Conservation (phyloP, 495 filamentous ascomycete genomes). For the Poronia punctata region DNA sequence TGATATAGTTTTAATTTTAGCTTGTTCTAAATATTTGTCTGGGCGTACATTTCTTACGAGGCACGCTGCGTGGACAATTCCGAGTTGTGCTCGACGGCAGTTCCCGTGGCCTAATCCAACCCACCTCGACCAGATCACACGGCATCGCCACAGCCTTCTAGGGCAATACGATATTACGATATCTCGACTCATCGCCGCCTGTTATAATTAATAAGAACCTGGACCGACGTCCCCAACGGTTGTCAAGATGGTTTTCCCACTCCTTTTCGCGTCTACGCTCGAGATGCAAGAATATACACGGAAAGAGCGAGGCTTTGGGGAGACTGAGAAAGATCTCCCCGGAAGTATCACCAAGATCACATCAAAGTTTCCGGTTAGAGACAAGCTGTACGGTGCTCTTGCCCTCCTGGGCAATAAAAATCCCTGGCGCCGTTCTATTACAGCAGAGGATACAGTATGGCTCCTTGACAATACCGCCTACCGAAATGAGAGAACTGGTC, state of each 20-base stretch:
- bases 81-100: no score
- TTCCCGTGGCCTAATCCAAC: not conserved
- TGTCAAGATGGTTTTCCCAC: conserved; percentile 14
- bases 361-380: conserved; percentile 8
- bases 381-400: conserved; percentile 30
- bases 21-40: no score
- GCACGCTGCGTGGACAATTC: not conserved
- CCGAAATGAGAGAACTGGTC: conserved; percentile 33
- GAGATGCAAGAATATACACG: conserved; percentile 36
- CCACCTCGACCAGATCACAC: conserved; percentile 11
- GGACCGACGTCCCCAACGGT: not conserved
- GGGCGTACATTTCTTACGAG: no score
- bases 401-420: conserved; percentile 41
- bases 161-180: conserved; percentile 1
- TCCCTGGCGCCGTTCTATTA: conserved; percentile 34
- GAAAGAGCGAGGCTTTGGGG: conserved; percentile 33
- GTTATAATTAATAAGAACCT: not conserved
- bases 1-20: no score
- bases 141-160: conserved; percentile 12
- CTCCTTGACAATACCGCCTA: conserved; percentile 87
- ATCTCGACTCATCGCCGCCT: not conserved
- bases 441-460: conserved; percentile 64
- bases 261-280: conserved; percentile 12
- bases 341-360: conserved; percentile 11
- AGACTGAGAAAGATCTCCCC: conserved; percentile 32